Base-by-base conservation (phyloP, 164 flowering plant genomes). In the Macadamia tetraphylla region DNA sequence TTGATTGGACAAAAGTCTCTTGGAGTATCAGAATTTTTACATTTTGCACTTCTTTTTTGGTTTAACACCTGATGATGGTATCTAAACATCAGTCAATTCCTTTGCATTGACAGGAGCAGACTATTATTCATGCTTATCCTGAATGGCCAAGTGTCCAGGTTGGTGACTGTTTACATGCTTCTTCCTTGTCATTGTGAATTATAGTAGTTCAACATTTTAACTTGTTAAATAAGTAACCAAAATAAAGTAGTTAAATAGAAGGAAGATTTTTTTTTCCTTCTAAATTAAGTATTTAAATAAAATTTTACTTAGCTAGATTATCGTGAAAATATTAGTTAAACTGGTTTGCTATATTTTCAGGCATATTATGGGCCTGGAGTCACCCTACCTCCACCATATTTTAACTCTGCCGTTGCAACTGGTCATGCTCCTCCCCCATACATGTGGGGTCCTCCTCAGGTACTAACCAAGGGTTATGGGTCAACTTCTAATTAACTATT, bases 401-500 rank as follows among this genome's bases (percentile, higher is more conserved):
- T 85, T 71, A 85, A 84, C 79, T 76, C 98, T 31, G 81, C 88
- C 42, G 77, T 86, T 60, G 76, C 89, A 68, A 67, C 92, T 61
- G 95, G 97, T 56, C 96, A 92, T 75, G 74, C 94, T 58, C 93
- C 91, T 63, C 93, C 83, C 35, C 88, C 90, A 17, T 95, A 89
- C 60, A 85, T 91, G 87, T 95, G 99, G 99, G 79, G 79, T 44
- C 87, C 93, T 43, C 57, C 57, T 53, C 98, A 88, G 96, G 99
- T 92, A 44, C 46, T 4, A 44, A 44, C 46, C 2, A 44, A 40
- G 56, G 35, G 15, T 44, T 23, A 29, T 48, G 18, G 12, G 40
- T 35, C 40, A 35, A 35, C 52, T 58, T 42, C 7, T 68, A 3
- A 2, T 7, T 40, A 35, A 29, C 53, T 6, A 52, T 23, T 15